phyloP scores from a whole-genome alignment of 306 rosid genomes.

The Corylus heterophylla region DNA sequence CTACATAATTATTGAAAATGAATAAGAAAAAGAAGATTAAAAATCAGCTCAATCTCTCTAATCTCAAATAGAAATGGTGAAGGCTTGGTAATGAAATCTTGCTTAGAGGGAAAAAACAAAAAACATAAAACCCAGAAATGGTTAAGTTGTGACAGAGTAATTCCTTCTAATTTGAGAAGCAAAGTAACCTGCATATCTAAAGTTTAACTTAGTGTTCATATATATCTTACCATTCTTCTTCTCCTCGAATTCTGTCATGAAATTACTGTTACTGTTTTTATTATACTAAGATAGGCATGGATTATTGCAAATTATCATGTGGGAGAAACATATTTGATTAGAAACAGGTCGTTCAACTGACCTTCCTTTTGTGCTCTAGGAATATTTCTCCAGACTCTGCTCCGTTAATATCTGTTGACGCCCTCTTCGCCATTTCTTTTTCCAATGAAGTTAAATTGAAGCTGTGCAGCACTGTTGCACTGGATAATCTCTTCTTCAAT shows the following conservation, averaged over 20 bases:
- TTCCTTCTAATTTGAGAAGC: background rate
- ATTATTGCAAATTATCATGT: too few relatives aligned
- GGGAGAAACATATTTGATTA: background rate
- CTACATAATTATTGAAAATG: background rate
- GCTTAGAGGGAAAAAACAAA: too few relatives aligned
- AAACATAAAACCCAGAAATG: background rate
- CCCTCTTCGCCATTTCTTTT: background rate
- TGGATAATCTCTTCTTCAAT: too few relatives aligned
- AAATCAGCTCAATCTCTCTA: background rate
- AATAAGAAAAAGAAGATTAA: background rate
- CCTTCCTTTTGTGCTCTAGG: background rate
- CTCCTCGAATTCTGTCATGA: too few relatives aligned
- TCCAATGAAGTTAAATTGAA: background rate
- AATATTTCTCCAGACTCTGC: background rate
- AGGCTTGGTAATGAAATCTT: too few relatives aligned
- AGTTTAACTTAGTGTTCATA: too few relatives aligned
- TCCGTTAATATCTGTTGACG: background rate
- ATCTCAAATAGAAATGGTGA: too few relatives aligned
- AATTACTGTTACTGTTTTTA: too few relatives aligned
- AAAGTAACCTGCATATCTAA: too few relatives aligned
- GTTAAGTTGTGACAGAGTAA: background rate
- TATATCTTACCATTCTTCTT: too few relatives aligned
- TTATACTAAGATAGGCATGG: too few relatives aligned
- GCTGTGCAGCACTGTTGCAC: background rate
- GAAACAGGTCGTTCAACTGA: background rate